Conservation (phyloP, 306 rosid genomes). For the Trifolium repens region DNA sequence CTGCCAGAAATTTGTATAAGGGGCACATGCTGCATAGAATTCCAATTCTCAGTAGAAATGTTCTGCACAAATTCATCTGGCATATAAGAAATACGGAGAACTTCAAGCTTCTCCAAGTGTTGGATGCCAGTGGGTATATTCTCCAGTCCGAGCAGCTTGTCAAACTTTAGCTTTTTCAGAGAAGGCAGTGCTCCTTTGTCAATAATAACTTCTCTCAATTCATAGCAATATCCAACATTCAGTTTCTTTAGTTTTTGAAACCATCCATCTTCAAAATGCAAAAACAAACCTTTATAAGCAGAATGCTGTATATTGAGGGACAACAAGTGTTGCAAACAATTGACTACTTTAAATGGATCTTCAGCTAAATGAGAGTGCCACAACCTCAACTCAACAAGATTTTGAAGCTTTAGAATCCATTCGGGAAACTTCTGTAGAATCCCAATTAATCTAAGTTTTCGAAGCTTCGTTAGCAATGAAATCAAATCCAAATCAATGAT, state of each 20-base stretch:
- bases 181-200: not conserved
- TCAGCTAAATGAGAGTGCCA: fast-evolving
- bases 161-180: not conserved
- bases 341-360: not conserved
- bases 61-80: not conserved
- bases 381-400: not conserved
- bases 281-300: not conserved
- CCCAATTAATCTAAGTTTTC: fast-evolving
- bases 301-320: fast-evolving
- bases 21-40: not conserved
- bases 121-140: not conserved
- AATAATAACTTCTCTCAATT: not conserved
- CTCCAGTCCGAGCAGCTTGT: fast-evolving
- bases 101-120: not conserved
- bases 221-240: fast-evolving
- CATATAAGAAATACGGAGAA: not conserved
- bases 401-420: not conserved
- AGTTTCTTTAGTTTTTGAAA: not conserved
- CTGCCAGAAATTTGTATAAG: not conserved
- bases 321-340: not conserved
- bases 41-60: not conserved
- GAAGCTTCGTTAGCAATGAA: not conserved
- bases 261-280: constrained; percentile 18
- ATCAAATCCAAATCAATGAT: not conserved
- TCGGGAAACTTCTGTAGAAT: not conserved